Percentiles rank a stretch among this genome's conserved stretches.
Conservation (phyloP, 2,329 filamentous ascomycete genomes). For the Aureobasidium sp. region DNA sequence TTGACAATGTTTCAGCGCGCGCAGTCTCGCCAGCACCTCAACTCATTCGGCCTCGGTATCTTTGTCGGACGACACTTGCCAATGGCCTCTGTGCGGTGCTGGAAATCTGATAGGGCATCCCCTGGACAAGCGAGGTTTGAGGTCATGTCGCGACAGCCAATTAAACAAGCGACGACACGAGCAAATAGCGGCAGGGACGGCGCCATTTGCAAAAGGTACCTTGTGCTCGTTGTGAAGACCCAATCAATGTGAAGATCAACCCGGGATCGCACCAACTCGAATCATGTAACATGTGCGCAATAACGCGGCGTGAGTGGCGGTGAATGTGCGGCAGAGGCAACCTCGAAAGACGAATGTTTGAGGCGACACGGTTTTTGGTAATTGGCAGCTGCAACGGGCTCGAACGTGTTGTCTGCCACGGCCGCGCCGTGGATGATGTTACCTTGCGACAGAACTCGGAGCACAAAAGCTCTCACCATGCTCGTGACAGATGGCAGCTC, state of each 20-base stretch:
- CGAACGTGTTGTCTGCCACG: not conserved
- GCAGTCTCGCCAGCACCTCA: not conserved
- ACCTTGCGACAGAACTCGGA: not conserved
- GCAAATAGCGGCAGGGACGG: not conserved
- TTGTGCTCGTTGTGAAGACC: not conserved
- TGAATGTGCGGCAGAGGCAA: not conserved
- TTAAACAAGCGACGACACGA: not conserved
- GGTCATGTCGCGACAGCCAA: not conserved
- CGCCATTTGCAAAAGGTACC: not conserved
- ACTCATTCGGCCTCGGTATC: not conserved
- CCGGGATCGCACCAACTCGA: not conserved
- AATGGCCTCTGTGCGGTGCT: not conserved
- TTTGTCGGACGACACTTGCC: not conserved
- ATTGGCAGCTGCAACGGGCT: not conserved
- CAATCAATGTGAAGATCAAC: not conserved
- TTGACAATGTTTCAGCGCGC: slow-evolving; percentile 3
- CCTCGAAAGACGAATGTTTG: not conserved
- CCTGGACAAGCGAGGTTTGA: not conserved
- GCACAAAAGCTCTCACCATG: not conserved
- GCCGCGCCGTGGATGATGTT: not conserved
- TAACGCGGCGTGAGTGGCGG: not conserved
- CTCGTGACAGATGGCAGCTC: not conserved
- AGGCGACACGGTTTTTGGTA: not conserved
- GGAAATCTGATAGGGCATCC: not conserved
- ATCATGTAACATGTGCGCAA: slow-evolving; percentile 3